A percentile compares a stretch with the other conserved stretches of the same genome.
Evolutionary conservation across 805 yeast genomes (phyloP).

Genomic region (Ogataea kodamae): DNA sequence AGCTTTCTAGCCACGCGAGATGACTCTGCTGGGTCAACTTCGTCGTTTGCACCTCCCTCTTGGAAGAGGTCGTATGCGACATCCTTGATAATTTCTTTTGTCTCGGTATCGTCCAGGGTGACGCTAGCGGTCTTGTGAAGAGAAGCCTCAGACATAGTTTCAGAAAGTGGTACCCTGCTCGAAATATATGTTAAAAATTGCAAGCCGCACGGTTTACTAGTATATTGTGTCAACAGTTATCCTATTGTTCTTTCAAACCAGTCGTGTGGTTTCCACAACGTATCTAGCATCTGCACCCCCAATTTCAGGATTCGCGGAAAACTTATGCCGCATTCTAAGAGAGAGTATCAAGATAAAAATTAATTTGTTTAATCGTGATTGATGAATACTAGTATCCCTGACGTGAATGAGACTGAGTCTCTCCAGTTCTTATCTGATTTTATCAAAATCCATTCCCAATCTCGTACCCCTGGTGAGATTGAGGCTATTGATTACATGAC

Average conservation of each 20-base stretch:
- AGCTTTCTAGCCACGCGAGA: slow-evolving; percentile 32
- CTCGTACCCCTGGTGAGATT: slow-evolving; percentile 26
- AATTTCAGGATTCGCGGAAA: slow-evolving; percentile 2
- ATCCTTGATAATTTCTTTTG: slow-evolving; percentile 4
- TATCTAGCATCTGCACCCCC: no score
- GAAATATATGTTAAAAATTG: no score
- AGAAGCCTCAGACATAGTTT: not conserved
- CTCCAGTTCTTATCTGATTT: slow-evolving; percentile 28
- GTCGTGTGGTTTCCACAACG: no score
- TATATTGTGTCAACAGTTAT: no score
- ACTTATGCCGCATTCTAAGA: slow-evolving; percentile 3
- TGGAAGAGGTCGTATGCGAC: slow-evolving; percentile 14
- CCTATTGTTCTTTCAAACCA: no score
- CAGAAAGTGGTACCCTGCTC: no score
- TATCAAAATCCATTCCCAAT: slow-evolving; percentile 31
- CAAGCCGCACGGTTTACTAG: no score
- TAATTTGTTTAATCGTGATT: no score
- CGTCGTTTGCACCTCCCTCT: slow-evolving; percentile 27
- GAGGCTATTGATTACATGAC: slow-evolving; percentile 31
- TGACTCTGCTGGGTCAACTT: slow-evolving; percentile 32
- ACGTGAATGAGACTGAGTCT: slow-evolving; percentile 22
- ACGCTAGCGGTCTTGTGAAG: not conserved
- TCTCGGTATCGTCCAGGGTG: not conserved
- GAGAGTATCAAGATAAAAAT: no score
- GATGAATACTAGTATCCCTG: no score